Evolutionary conservation across 192 early-diverging fungal genomes (phyloP), one percentile per base, ranked within the genome.

Genomic region (Obelidium mucronatum): DNA sequence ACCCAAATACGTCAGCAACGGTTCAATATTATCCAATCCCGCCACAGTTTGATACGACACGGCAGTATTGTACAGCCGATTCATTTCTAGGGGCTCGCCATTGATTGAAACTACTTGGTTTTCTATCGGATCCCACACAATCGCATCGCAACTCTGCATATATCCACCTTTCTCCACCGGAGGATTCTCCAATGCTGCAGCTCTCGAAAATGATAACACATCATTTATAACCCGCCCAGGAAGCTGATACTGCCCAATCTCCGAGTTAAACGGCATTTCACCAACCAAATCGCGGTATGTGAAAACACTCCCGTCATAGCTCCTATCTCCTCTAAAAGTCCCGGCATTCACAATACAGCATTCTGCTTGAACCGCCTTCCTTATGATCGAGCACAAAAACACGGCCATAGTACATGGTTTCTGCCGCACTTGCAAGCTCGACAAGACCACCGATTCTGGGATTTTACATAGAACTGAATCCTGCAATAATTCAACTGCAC

Each of bases 1-100:
- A 6, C 19, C 19, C 19, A 19, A 6, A 2, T 51, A 68, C 4
- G 30, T 39, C 8, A 68, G 5, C 6, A 68, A 31, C 30, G 67
- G 67, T 13, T 39, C 26, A 52, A 68, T 68, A 30, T 68, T 34
- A 15, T 48, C 67, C 67, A 68, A 52, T 19, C 67, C 67, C 4
- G 48, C 48, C 4, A 52, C 26, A 42, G 13, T 19, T 34, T 51
- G 40, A 19, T 68, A 31, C 0, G 22, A 68, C 15, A 52, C 31
- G 0, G 67, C 48, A 6, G 51, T 44, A 15, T 51, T 48, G 33
- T 68, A 68, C 67, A 51, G 4, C 4, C 44, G 4, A 4, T 68
- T 39, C 42, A 4, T 5, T 26, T 52, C 67, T 19, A 68, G 31
- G 4, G 42, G 67, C 33, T 5, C 48, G n/a, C 67, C 67, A 42